Conservation (phyloP, 805 yeast genomes). For the Yamadazyma philogaea region DNA sequence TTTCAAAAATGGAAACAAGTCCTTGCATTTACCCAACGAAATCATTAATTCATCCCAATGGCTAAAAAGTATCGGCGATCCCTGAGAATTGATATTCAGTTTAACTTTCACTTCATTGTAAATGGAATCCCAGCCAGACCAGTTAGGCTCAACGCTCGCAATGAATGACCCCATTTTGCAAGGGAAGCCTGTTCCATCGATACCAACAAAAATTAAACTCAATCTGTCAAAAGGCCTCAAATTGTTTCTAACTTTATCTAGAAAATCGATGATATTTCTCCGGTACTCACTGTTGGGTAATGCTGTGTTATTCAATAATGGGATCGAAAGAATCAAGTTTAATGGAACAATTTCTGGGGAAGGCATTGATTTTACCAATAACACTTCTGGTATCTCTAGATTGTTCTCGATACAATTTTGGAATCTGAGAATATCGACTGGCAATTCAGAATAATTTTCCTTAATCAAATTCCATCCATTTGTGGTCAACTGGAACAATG, state of each 20-base stretch:
- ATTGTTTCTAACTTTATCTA: constrained; percentile 24
- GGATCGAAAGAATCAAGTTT: constrained; percentile 42
- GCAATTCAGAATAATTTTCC: constrained; percentile 28
- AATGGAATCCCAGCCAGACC: constrained; percentile 51
- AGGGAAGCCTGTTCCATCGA: constrained; percentile 38
- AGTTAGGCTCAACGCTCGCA: constrained; percentile 42
- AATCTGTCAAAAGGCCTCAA: constrained; percentile 41
- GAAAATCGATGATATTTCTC: constrained; percentile 17
- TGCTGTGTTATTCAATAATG: constrained; percentile 31
- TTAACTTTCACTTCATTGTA: constrained; percentile 34
- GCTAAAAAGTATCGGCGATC: constrained; percentile 14
- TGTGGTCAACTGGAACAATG: constrained; percentile 46
- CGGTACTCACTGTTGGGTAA: constrained; percentile 28
- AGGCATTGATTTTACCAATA: constrained; percentile 37
- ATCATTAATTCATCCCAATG: constrained; percentile 22
- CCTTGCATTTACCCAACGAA: constrained; percentile 26
- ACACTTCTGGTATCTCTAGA: constrained; percentile 39
- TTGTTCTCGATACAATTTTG: constrained; percentile 35
- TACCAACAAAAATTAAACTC: constrained; percentile 49
- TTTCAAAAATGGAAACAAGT: constrained; percentile 24
- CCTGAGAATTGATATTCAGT: constrained; percentile 14
- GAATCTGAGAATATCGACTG: constrained; percentile 37
- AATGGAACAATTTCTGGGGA: constrained; percentile 38
- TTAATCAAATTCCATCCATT: constrained; percentile 48
- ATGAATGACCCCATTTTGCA: constrained; percentile 41